phyloP scores from a whole-genome alignment of 176 grass and related monocot species.

The bread wheat (Triticum aestivum) region IWGSC_CS_RefSeq_v2.1 NC_057799.1:287719428-287719927 shows the following conservation, averaged over 20 bases:
- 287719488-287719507: slow-evolving; percentile 96
- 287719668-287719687: not conserved
- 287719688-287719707: slow-evolving; percentile 47
- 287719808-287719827: not conserved
- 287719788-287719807: not conserved
- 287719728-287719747: slow-evolving; percentile 53
- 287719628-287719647: too few species aligned
- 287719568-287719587: too few species aligned
- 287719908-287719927: slow-evolving; percentile 42
- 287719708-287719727: slow-evolving; percentile 60
- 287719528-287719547: slow-evolving; percentile 87
- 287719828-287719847: slow-evolving; percentile 39
- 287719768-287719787: not conserved
- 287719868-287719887: slow-evolving; percentile 78
- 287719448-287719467: slow-evolving; percentile 50
- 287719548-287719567: slow-evolving; percentile 39
- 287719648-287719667: too few species aligned
- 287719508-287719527: slow-evolving; percentile 80
- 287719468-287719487: slow-evolving; percentile 65
- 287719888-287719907: slow-evolving; percentile 72
- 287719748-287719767: slow-evolving; percentile 31
- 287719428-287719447: slow-evolving; percentile 77
- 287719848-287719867: slow-evolving; percentile 67
- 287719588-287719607: too few species aligned
- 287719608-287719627: too few species aligned